A percentile compares a stretch with the other conserved stretches of the same genome.
Evolutionary conservation across 169 alveolate species (phyloP).

Genomic region (Cryptosporidium baileyi): DNA sequence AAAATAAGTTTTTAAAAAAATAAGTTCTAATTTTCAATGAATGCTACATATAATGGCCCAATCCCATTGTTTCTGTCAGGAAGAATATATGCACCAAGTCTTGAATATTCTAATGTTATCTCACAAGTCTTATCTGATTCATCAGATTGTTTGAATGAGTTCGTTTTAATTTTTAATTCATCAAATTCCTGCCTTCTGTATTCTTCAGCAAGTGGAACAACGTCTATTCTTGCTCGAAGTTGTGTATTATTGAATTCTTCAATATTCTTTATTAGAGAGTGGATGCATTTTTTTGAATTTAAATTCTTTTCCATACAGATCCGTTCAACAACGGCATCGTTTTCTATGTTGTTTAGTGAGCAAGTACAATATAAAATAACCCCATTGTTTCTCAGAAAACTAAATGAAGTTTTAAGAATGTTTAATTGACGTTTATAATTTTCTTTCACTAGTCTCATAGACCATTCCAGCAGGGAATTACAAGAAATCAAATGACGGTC

Average conservation of each 20-base stretch:
- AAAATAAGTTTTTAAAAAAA: neutral
- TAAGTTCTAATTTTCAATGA: conserved; percentile 3
- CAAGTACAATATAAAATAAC: conserved; percentile 79
- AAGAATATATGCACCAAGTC: conserved; percentile 49
- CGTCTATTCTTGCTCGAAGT: neutral
- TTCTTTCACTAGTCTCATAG: conserved; percentile 73
- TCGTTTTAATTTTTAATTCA: neutral
- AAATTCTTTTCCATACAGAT: neutral
- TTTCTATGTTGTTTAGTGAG: conserved; percentile 78
- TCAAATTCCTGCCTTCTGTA: neutral
- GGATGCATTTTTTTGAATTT: neutral
- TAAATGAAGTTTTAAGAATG: conserved; percentile 72
- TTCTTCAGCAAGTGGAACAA: neutral
- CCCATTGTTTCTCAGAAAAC: conserved; percentile 76
- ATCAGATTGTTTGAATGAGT: neutral
- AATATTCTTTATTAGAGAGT: neutral
- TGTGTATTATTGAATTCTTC: neutral
- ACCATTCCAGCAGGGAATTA: conserved; percentile 59
- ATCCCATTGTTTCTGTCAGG: conserved; percentile 57
- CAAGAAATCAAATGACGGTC: conserved; percentile 74
- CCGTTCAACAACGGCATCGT: conserved; percentile 70
- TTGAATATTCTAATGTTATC: conserved; percentile 20
- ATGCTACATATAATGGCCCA: conserved; percentile 47
- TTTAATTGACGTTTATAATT: conserved; percentile 75
- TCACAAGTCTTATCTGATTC: neutral